Evolutionary conservation across 1,284 basidiomycete genomes (phyloP), one percentile per base, ranked within the genome.

Genomic region (Leccinum cinnamomeum): DNA sequence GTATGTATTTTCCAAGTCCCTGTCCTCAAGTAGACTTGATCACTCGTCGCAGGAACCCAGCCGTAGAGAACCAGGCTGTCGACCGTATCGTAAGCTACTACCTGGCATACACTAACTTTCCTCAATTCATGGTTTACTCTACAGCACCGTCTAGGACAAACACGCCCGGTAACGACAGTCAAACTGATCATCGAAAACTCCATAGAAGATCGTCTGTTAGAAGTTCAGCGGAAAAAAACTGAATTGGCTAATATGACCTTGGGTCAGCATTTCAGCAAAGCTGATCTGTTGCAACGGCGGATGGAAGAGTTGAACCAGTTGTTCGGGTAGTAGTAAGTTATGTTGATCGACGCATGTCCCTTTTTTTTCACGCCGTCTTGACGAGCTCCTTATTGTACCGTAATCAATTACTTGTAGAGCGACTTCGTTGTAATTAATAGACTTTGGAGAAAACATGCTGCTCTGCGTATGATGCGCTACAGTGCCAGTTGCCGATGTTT

Each of bases 171-270:
- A 8, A 90, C 88, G 10, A 96, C 96, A 0, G 83, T 95, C 72
- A 95, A 97, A 73, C 84, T 95, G 62, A 92, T 99, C 73, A 95
- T 99, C 69, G 89, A 94, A 72, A 87, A 95, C 70, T 91, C 94
- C 30, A 97, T 99, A 74, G 97, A 99, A 78, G 89, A 90, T 62
- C 86, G 88, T 58, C 81, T 96, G 65, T 81, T 94, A 51, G 88
- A 94, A 76, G 95, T 99, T 18, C 97, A 99, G 80, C 85, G 84
- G 75, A 94, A 96, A 81, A 99, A 99, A 81, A 94, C 90, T 3
- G 92, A 90, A 68, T 80, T 99, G 56, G 95, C 94, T 35, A 93
- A 95, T 68, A 87, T 97, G 84, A 94, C 93, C 0, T 82, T 97
- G 60, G 90, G 90, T 56, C 84, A 91, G 67, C 88, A 84, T 70